These are phyloP conservation scores for Fraxinus ornus DNA, from an alignment of 305 asterid species.

Conservation along the genomic window DNA sequence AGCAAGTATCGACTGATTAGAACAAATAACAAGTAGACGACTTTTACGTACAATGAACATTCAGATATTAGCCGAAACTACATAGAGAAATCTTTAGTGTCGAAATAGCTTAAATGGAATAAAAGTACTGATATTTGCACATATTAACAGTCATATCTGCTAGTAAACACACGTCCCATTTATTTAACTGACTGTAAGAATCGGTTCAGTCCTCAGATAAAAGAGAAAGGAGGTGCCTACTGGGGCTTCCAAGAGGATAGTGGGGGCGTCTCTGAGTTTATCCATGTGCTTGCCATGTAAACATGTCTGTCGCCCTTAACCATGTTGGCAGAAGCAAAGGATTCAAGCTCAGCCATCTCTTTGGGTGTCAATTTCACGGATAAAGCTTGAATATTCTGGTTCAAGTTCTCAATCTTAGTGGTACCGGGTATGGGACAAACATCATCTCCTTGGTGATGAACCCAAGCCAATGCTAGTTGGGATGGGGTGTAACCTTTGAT, in stretches of 20 bases:
- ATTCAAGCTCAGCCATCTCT: conserved; percentile 44
- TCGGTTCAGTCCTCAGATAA: not conserved
- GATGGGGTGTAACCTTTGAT: conserved; percentile 43
- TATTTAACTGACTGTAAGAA: not conserved
- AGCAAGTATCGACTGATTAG: not conserved
- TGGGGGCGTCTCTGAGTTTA: conserved; percentile 34
- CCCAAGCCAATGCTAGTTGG: conserved; percentile 54
- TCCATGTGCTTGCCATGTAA: conserved; percentile 27
- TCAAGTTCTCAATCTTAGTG: conserved; percentile 43
- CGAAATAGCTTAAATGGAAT: not conserved
- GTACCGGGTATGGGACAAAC: conserved; percentile 56
- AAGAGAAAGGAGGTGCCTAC: not conserved
- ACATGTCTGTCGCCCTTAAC: conserved; percentile 43
- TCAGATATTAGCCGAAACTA: not conserved
- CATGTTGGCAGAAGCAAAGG: conserved; percentile 22
- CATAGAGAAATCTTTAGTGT: not conserved
- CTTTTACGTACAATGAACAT: not conserved
- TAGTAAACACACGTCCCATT: not conserved
- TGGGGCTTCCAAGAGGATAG: conserved; percentile 39
- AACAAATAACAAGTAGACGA: not conserved
- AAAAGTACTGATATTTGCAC: no score
- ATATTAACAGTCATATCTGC: not conserved
- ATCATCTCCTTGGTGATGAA: conserved; percentile 42
- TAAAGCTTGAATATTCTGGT: conserved; percentile 35
- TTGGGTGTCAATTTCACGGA: conserved; percentile 31